Percentiles rank a stretch among this genome's conserved stretches.
Evolutionary conservation across 805 yeast genomes (phyloP).

Genomic region (Citeromyces matritensis): DNA sequence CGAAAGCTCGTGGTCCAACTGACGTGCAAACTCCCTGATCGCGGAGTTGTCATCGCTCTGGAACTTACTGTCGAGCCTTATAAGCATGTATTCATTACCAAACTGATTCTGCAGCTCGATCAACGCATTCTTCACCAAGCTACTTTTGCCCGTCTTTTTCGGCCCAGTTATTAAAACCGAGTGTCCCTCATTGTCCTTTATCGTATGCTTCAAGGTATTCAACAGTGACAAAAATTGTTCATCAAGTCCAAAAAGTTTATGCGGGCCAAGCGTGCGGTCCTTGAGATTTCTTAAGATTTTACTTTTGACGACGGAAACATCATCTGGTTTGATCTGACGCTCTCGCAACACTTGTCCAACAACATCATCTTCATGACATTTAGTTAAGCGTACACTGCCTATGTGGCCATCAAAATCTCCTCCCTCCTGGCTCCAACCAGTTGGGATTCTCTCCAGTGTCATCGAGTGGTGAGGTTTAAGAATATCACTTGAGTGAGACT

Average conservation of each 20-base stretch:
- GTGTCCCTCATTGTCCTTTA: slow-evolving; percentile 60
- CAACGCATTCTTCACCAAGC: slow-evolving; percentile 44
- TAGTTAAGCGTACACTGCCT: neutral
- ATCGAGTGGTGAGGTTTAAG: no score
- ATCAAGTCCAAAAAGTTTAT: slow-evolving; percentile 17
- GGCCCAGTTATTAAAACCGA: slow-evolving; percentile 76
- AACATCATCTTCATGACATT: neutral
- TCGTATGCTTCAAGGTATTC: slow-evolving; percentile 45
- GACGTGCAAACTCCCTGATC: slow-evolving; percentile 73
- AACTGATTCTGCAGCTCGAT: slow-evolving; percentile 21
- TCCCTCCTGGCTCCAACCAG: slow-evolving; percentile 1
- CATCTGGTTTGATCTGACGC: neutral
- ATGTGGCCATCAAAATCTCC: slow-evolving; percentile 1
- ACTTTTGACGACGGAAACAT: neutral
- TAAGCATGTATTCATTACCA: slow-evolving; percentile 39
- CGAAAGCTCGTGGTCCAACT: slow-evolving; percentile 34
- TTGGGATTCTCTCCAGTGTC: neutral
- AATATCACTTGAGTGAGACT: no score
- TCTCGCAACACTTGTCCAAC: neutral
- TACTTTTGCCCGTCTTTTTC: slow-evolving; percentile 61
- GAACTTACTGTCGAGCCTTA: slow-evolving; percentile 53
- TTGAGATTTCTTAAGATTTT: neutral
- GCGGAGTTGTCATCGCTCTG: slow-evolving; percentile 72
- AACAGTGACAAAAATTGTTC: slow-evolving; percentile 34
- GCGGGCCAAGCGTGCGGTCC: neutral